Evolutionary conservation across 495 filamentous ascomycete species (phyloP).

Genomic region (Annulohypoxylon stygium): DNA sequence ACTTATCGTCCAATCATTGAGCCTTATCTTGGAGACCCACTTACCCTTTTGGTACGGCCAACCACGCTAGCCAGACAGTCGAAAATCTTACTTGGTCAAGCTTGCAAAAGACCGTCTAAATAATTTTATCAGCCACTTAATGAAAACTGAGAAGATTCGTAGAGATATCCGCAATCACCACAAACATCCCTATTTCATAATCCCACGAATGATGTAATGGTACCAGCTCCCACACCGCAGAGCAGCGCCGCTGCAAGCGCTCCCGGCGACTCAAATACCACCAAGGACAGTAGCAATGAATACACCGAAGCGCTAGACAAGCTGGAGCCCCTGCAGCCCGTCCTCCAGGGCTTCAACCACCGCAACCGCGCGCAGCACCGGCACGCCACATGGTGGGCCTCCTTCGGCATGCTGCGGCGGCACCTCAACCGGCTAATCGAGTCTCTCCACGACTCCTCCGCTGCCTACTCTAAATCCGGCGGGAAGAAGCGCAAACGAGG

Average conservation of each 20-base stretch:
- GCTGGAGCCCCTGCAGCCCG: constrained; percentile 52
- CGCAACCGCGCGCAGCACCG: constrained; percentile 88
- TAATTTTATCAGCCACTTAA: not conserved
- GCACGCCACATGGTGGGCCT: constrained; percentile 78
- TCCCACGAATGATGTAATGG: constrained; percentile 31
- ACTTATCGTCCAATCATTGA: not conserved
- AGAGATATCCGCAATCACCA: not conserved
- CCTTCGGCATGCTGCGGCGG: constrained; percentile 74
- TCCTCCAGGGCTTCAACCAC: constrained; percentile 76
- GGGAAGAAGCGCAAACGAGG: constrained; percentile 42
- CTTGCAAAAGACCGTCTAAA: not conserved
- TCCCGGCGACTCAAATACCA: not conserved
- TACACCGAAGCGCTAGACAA: constrained; percentile 34
- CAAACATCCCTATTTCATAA: not conserved
- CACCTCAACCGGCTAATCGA: constrained; percentile 65
- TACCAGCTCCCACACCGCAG: constrained; percentile 7
- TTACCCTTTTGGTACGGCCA: not conserved
- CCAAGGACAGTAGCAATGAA: not conserved
- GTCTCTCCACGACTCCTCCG: constrained; percentile 52
- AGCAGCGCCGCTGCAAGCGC: constrained; percentile 9
- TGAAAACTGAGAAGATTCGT: not conserved
- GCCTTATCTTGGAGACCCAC: not conserved
- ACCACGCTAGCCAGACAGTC: not conserved
- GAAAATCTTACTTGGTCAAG: not conserved
- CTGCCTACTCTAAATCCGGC: constrained; percentile 30